Evolutionary conservation across 306 rosid genomes (phyloP).

Genomic region (Prunus salicina): DNA sequence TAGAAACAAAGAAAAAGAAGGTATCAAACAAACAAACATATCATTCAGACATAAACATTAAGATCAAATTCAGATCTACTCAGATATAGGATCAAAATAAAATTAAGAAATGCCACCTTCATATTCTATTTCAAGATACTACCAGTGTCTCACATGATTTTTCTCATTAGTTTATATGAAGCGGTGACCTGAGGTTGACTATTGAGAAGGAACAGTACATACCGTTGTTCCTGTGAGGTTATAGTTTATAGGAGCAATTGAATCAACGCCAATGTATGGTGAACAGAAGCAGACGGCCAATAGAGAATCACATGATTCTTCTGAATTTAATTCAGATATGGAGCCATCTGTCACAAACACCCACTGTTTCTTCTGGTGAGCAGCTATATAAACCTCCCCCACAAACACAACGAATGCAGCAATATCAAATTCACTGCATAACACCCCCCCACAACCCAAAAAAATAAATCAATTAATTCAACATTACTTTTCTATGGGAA

Average conservation of each 20-base stretch:
- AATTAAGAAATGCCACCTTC: neutral
- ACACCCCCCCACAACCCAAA: neutral
- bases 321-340: slow-evolving; percentile 38
- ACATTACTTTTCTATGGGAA: slow-evolving; percentile 20
- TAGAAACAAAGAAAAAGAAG: neutral
- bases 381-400: slow-evolving; percentile 56
- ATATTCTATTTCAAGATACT: neutral
- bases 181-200: slow-evolving; percentile 5
- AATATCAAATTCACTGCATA: slow-evolving; percentile 70
- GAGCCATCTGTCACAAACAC: slow-evolving; percentile 83
- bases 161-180: neutral
- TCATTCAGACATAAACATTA: neutral
- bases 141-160: neutral
- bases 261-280: slow-evolving; percentile 42
- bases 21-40: neutral
- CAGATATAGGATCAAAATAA: neutral
- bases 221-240: slow-evolving; percentile 79
- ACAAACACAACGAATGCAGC: slow-evolving; percentile 74
- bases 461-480: slow-evolving; percentile 4
- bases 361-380: slow-evolving; percentile 79
- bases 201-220: slow-evolving; percentile 14
- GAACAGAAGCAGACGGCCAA: slow-evolving; percentile 88
- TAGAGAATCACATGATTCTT: slow-evolving; percentile 40
- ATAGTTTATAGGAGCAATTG: slow-evolving; percentile 54
- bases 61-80: neutral